Percentiles rank a stretch among this genome's conserved stretches.
Evolutionary conservation across 805 yeast species (phyloP).

Genomic region (Kodamaea nitidulidarum): DNA sequence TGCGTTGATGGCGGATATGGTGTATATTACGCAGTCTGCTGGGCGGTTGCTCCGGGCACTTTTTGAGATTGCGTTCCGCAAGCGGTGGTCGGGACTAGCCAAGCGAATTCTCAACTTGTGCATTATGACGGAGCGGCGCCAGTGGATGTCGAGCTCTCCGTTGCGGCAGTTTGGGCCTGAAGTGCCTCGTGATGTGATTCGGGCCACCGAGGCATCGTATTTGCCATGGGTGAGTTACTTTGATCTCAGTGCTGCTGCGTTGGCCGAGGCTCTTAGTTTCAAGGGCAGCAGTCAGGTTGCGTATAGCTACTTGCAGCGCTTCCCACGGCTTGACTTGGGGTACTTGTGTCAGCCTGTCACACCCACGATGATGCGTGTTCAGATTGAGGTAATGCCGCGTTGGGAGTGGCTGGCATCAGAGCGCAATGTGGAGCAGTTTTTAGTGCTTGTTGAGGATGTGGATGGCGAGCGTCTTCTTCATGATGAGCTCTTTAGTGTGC

Average conservation of each 20-base stretch:
- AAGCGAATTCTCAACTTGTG: constrained; percentile 58
- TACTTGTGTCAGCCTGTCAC: constrained; percentile 77
- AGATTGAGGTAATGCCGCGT: constrained; percentile 60
- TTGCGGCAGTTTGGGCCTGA: constrained; percentile 68
- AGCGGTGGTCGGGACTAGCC: constrained; percentile 68
- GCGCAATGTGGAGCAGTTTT: constrained; percentile 70
- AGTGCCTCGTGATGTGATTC: constrained; percentile 69
- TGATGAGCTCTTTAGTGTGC: constrained; percentile 50
- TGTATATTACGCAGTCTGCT: constrained; percentile 88
- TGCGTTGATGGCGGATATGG: constrained; percentile 90
- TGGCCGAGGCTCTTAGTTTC: constrained; percentile 75
- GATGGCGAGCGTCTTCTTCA: constrained; percentile 75
- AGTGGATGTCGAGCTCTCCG: constrained; percentile 86
- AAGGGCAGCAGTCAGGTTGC: constrained; percentile 61
- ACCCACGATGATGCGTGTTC: constrained; percentile 59
- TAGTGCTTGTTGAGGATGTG: constrained; percentile 73
- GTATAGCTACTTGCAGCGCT: constrained; percentile 57
- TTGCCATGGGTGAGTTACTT: constrained; percentile 82
- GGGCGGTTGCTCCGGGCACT: constrained; percentile 85
- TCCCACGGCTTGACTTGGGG: constrained; percentile 62
- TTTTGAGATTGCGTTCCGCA: constrained; percentile 67
- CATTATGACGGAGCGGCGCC: constrained; percentile 72
- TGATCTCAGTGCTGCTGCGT: constrained; percentile 65
- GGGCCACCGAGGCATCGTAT: constrained; percentile 72
- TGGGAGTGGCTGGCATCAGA: constrained; percentile 66